These are phyloP conservation scores for Jasminum sambac DNA, from an alignment of 257 asterid genomes.

Conservation along the genomic window DNA sequence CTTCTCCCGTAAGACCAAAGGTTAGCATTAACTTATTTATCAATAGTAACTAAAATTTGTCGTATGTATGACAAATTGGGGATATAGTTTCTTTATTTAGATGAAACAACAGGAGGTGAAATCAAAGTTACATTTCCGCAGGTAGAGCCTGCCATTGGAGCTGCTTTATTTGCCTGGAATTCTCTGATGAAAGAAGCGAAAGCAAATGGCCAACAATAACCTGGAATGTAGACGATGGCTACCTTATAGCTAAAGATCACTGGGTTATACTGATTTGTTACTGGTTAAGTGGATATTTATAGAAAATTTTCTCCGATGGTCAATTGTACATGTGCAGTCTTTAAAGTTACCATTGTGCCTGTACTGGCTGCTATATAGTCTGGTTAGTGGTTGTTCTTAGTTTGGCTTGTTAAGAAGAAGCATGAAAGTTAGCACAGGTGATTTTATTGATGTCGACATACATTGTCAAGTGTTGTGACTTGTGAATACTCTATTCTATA, in stretches of 20 bases:
- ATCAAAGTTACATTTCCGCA: conserved; percentile 18
- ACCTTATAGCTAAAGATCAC: conserved; percentile 17
- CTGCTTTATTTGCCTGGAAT: conserved; percentile 84
- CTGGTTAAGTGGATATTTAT: conserved; percentile 5
- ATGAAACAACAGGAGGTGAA: background rate
- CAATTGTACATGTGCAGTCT: conserved; percentile 17
- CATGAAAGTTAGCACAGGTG: background rate
- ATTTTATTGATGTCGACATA: background rate
- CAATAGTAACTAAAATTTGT: conserved; percentile 2
- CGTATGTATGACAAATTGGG: background rate
- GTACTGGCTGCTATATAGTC: background rate
- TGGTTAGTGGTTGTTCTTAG: background rate
- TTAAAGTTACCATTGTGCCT: background rate
- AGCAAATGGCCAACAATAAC: conserved; percentile 53
- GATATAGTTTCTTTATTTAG: background rate
- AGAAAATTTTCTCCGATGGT: conserved; percentile 3
- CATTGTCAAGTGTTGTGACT: background rate
- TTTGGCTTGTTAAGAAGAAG: background rate
- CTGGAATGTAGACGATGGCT: conserved; percentile 12
- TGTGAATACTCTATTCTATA: background rate
- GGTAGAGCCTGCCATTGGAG: conserved; percentile 96
- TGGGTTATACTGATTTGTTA: background rate
- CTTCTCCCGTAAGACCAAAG: conserved; percentile 80
- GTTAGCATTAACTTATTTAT: conserved; percentile 38
- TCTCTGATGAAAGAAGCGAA: conserved; percentile 48